Base-by-base conservation (phyloP, 768 basidiomycete species). In the Gloeophyllum trabeum region DNA sequence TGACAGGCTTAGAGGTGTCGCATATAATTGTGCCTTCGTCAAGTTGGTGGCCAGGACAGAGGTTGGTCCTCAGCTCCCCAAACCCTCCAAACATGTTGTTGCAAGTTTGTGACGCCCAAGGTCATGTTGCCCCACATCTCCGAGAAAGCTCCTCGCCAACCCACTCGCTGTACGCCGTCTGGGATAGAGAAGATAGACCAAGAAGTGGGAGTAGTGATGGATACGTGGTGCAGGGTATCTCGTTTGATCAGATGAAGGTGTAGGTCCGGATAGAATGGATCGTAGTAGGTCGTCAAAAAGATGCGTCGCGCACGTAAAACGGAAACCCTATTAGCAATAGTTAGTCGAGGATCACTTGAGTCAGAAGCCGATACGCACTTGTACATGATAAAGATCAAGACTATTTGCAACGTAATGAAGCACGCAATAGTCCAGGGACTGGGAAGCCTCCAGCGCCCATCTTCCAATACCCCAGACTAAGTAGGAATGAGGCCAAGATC, bases 211-310 rank as follows among this genome's bases (percentile, higher is more conserved):
- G 57, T 46, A 55, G 62, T 61, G 54, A 54, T 56, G 48, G 52
- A 55, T 52, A 61, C 56, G 51, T 54, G 61, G 46, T 54, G 63
- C 41, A 56, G 54, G 45, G 61, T 60, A 57, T 70, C 62, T 24
- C 67, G 67, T 49, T 64, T 66, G 43, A 60, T 64, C 43, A 58
- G 46, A 44, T 63, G 57, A 35, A 79, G 59, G 54, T 82, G 71
- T 41, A 85, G 67, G 52, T 85, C 79, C 13, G 81, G 78, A 54
- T 82, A 74, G 60, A 83, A 76, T 43, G 85, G 79, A 54, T 89
- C 83, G 51, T 81, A 85, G 50, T 85, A 87, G 45, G 73, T 79
- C 46, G 77, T 81, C 51, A 85, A 65, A 59, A 83, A 87, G 23
- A 76, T 61, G 19, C 72, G 64, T 52, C 57, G 66, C 35, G 80